Evolutionary conservation across 1,284 basidiomycete species (phyloP).

Genomic region (Microbotryomycetes sp.): DNA sequence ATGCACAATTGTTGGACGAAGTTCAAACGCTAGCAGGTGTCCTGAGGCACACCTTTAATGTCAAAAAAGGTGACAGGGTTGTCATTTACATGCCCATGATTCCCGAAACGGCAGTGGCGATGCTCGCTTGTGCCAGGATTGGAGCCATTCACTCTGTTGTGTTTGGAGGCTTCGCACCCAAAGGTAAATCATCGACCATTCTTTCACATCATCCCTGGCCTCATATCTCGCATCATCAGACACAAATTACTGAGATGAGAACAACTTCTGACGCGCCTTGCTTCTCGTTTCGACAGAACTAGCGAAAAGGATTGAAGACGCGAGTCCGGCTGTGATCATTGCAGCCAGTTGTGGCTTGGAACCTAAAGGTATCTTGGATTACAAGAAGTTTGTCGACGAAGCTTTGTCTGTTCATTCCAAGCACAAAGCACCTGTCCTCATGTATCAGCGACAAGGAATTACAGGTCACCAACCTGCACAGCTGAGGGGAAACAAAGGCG

Average conservation of each 20-base stretch:
- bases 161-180: conserved; percentile 39
- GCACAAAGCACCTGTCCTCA: conserved; percentile 33
- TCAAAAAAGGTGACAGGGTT: conserved; percentile 38
- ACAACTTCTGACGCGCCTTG: too few relatives aligned
- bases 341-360: conserved; percentile 39
- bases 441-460: conserved; percentile 36
- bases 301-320: conserved; percentile 39
- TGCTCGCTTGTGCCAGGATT: conserved; percentile 39
- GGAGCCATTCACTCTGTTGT: conserved; percentile 41
- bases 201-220: background rate
- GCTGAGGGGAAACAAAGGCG: conserved; percentile 16
- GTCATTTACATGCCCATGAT: conserved; percentile 42
- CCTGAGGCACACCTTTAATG: conserved; percentile 28
- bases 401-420: conserved; percentile 30
- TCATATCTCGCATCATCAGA: background rate
- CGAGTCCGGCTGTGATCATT: conserved; percentile 34
- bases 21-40: conserved; percentile 38
- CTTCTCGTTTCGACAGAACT: conserved; percentile 26
- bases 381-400: conserved; percentile 38
- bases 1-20: conserved; percentile 35
- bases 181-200: background rate
- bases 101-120: conserved; percentile 38
- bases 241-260: too few relatives aligned
- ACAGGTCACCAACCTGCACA: conserved; percentile 30
- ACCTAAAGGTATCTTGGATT: conserved; percentile 37